Evolutionary conservation across 768 basidiomycete species (phyloP).

Genomic region (Megacollybia marginata): DNA sequence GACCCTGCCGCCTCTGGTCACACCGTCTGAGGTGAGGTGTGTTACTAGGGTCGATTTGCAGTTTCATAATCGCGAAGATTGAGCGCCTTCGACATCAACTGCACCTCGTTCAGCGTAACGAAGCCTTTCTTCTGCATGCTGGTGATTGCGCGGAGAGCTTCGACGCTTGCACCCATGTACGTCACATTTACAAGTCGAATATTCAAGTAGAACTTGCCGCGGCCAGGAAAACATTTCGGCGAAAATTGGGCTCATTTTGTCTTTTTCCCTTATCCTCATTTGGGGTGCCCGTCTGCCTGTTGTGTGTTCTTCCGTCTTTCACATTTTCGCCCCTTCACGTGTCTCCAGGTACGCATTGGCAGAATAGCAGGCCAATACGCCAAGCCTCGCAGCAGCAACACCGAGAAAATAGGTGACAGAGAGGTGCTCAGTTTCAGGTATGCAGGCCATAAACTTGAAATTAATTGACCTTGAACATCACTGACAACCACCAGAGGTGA

Average conservation of each 20-base stretch:
- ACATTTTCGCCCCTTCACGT: slow-evolving; percentile 3
- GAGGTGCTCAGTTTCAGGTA: slow-evolving; percentile 86
- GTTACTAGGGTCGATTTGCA: slow-evolving; percentile 4
- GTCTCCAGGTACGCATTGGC: slow-evolving; percentile 63
- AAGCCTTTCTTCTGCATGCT: slow-evolving; percentile 93
- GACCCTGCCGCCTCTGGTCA: slow-evolving; percentile 83
- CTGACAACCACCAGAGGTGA: slow-evolving; percentile 59
- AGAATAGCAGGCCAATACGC: slow-evolving; percentile 97
- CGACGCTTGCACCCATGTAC: slow-evolving; percentile 80
- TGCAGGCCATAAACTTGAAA: slow-evolving; percentile 11
- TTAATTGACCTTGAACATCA: not conserved
- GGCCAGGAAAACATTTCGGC: slow-evolving; percentile 76
- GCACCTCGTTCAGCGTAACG: slow-evolving; percentile 70
- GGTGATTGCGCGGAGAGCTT: slow-evolving; percentile 98
- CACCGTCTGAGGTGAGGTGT: slow-evolving; percentile 74
- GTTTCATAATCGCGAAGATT: slow-evolving; percentile 40
- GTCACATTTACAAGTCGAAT: slow-evolving; percentile 14
- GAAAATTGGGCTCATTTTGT: slow-evolving; percentile 86
- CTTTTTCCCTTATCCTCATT: slow-evolving; percentile 91
- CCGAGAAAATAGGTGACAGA: slow-evolving; percentile 67
- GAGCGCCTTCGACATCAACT: slow-evolving; percentile 80
- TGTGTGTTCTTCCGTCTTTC: slow-evolving; percentile 34
- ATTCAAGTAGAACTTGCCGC: slow-evolving; percentile 3
- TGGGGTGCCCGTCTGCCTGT: slow-evolving; percentile 94
- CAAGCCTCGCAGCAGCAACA: slow-evolving; percentile 82